Conservation (phyloP, 2,329 filamentous ascomycete genomes). For the Celoporthe dispersa region DNA sequence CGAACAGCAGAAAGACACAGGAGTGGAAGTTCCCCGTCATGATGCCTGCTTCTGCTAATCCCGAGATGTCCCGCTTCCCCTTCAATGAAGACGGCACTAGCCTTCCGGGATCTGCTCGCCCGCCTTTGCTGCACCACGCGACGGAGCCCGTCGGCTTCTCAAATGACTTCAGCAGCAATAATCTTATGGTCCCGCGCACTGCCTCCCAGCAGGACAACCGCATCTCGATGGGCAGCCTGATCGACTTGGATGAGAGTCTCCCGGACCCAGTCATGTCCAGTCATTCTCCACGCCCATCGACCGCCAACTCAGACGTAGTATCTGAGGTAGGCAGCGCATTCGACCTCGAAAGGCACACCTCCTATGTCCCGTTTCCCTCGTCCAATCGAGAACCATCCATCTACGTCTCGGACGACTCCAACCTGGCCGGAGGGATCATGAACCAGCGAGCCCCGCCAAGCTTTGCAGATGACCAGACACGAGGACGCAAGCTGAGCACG, state of each 20-base stretch:
- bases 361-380: conserved; percentile 50
- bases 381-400: conserved; percentile 60
- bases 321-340: conserved; percentile 63
- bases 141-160: conserved; percentile 47
- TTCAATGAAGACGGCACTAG: conserved; percentile 40
- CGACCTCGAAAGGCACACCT: conserved; percentile 66
- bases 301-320: conserved; percentile 62
- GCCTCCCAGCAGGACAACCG: conserved; percentile 38
- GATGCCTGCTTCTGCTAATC: conserved; percentile 52
- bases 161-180: conserved; percentile 39
- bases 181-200: conserved; percentile 37
- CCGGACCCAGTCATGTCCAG: conserved; percentile 48
- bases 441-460: conserved; percentile 29
- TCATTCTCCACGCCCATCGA: conserved; percentile 59
- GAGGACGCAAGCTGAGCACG: conserved; percentile 10
- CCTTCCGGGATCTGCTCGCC: conserved; percentile 37
- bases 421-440: conserved; percentile 43
- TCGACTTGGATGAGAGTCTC: conserved; percentile 42
- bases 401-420: conserved; percentile 61
- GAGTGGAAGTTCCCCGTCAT: conserved; percentile 61
- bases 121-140: conserved; percentile 51
- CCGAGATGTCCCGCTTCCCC: conserved; percentile 52
- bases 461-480: conserved; percentile 15
- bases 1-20: conserved; percentile 42
- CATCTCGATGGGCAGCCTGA: conserved; percentile 42